Evolutionary conservation across 2,329 filamentous ascomycete genomes (phyloP), one percentile per base, ranked within the genome.

Genomic region (Hirsutella thompsonii): DNA sequence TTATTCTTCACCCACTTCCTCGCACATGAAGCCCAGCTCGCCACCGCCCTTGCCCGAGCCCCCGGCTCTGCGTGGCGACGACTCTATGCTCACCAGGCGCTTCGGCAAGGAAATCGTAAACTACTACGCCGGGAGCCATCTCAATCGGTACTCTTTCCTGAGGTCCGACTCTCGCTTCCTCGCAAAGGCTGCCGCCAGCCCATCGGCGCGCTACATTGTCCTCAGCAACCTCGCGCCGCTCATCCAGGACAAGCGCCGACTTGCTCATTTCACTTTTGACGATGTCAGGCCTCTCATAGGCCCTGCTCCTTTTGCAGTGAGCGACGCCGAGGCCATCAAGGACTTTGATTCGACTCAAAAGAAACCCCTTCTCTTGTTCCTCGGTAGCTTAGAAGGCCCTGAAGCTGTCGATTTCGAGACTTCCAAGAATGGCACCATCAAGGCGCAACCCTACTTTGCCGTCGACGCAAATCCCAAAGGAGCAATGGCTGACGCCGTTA

Each of bases 401-500:
- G 41, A 26, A 18, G 38, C 32, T 26, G 37, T 19, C 44, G 59
- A 33, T 30, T 19, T 49, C 8, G 43, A 52, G n/a, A 55, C 58
- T 20, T 46, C 47, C 6, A 51, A 55, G 2, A 82, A 81, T 54
- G 79, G 77, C 44, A 76, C 77, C 37, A 93, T 94, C 57, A 74
- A 69, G 28, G 92, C 90, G 3, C 71, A 73, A 38, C 89, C 92
- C 2, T 93, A 80, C 63, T 98, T 96, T 56, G 90, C 89, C 2
- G 60, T 98, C 11, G 92, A 96, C 57, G 74, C 94, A 18, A 93
- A 89, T 3, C 82, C 87, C 0, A 76, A 72, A 46, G 80, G 74
- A 1, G 67, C 67, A 3, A 64, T 79, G 29, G 76, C 74, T 43
- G 76, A 80, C 3, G 73, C 73, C 35, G 79, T 79, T 1, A 73